Evolutionary conservation across 768 basidiomycete species (phyloP), one percentile per base, ranked within the genome.

Genomic region (Leccinellum albellum): DNA sequence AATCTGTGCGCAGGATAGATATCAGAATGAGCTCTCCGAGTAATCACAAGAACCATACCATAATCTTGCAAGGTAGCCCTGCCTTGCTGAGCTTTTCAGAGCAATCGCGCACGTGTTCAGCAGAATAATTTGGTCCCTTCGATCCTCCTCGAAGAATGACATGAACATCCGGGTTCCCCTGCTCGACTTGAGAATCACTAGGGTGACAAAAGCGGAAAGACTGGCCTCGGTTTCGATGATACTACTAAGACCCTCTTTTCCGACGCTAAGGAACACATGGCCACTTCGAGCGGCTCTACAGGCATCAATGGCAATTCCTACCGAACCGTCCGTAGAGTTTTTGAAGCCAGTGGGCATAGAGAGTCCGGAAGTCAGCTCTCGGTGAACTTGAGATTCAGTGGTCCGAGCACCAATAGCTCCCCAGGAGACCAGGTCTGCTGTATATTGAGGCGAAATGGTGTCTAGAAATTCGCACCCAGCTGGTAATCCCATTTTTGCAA

Each of bases 341-440:
- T 99, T 99, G 85, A 99, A 98, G 8, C 97, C 97, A 5, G 94
- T 93, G 3, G 91, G 89, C 90, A 96, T 94, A 15, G 90, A 92
- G n/a, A 96, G 78, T 2, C 87, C 91, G 6, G 87, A 89, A 10
- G 85, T 84, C 15, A 96, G 79, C 73, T 96, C 94, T 47, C 94
- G 87, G 69, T 96, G 94, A 15, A 96, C 91, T 70, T 96, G 89
- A 4, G 89, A 92, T 71, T 96, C 94, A 1, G 94, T 95, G 13
- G 94, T 94, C 14, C 92, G 82, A 13, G 91, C 92, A 33, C 91
- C 97, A 62, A 99, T 98, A 2, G 96, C 96, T 50, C 95, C 96
- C 94, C 96, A 98, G 10, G 91, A 86, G 56, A 89, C 88, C 23
- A 89, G 76, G 75, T 99, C 97, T 12, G 96, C 94, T 21, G 91